Base-by-base conservation (phyloP, 106 monocot genomes). In the Apostasia ramifera region DNA sequence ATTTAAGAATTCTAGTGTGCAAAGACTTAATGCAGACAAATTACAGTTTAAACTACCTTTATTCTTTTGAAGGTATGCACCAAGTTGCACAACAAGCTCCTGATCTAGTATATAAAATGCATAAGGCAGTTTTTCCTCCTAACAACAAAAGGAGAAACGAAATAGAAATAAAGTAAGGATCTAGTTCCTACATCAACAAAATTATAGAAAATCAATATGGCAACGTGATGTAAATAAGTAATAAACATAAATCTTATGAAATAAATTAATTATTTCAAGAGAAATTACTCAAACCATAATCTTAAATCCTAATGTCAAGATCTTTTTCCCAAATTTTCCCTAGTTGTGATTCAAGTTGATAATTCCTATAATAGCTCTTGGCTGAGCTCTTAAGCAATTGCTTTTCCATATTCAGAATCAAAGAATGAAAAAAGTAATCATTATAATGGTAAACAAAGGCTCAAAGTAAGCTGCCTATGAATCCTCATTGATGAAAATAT, bases 41-140 rank as follows among this genome's bases (percentile, higher is more conserved):
- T n/a, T 39, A 43, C 1, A 2, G 38, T 3, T 1, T 61, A 56
- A 81, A 70, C 4, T 44, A 85, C 95, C 89, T 79, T 97, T 83
- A 41, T 89, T 86, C 78, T 89, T 86, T 68, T 84, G 59, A 58
- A 97, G 57, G 73, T 84, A 97, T 13, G 65, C 43, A 3, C 84
- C 86, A 56, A 97, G 86, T 46, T 84, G 77, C 51, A 80, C 82
- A 3, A 77, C 80, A 55, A 97, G 92, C 75, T 92, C 95, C 70
- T 97, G 78, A 50, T 97, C 86, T 37, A 82, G 80, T 73, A 97
- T 83, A 62, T 89, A 97, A 79, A 97, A 97, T 66, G 89, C 80
- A 78, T 97, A 97, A 1, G 95, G 95, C 61, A 97, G 55, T 66
- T 73, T 92, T 44, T 97, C 95, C 72, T 89, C 95, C 95, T 92